These are phyloP conservation scores for Tolypocladium endophyticum DNA, from an alignment of 2,329 filamentous ascomycete species.

Conservation along the genomic window DNA sequence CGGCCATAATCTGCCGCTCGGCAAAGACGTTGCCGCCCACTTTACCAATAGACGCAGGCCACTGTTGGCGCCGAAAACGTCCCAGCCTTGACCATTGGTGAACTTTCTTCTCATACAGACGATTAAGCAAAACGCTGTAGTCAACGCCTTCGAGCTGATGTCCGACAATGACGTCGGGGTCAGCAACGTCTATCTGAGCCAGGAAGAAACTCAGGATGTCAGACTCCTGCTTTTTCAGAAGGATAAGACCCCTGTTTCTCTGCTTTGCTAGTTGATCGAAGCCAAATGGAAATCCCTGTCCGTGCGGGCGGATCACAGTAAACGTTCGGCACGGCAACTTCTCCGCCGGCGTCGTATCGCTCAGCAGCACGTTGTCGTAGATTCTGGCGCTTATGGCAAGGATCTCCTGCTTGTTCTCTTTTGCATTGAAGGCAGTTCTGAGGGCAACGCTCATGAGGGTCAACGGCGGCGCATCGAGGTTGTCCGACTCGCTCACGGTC, in stretches of 20 bases:
- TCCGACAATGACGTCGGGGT: slow-evolving; percentile 88
- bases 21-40: slow-evolving; percentile 85
- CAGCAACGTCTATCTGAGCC: slow-evolving; percentile 74
- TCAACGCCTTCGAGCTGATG: slow-evolving; percentile 97
- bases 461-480: slow-evolving; percentile 71
- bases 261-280: slow-evolving; percentile 69
- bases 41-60: slow-evolving; percentile 81
- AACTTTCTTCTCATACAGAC: slow-evolving; percentile 81
- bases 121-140: slow-evolving; percentile 79
- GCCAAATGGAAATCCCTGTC: slow-evolving; percentile 67
- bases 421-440: slow-evolving; percentile 77
- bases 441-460: slow-evolving; percentile 94
- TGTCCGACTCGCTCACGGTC: slow-evolving; percentile 65
- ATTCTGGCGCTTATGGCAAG: slow-evolving; percentile 83
- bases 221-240: slow-evolving; percentile 71
- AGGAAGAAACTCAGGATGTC: slow-evolving; percentile 83
- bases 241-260: slow-evolving; percentile 66
- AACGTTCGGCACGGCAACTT: slow-evolving; percentile 84
- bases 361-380: slow-evolving; percentile 82
- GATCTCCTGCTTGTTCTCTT: slow-evolving; percentile 94
- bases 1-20: slow-evolving; percentile 80
- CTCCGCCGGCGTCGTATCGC: slow-evolving; percentile 79
- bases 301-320: slow-evolving; percentile 77
- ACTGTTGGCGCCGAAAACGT: slow-evolving; percentile 68
- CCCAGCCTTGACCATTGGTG: slow-evolving; percentile 93